phyloP scores from a whole-genome alignment of 768 basidiomycete species.

The Podaxis pistillaris region DNA sequence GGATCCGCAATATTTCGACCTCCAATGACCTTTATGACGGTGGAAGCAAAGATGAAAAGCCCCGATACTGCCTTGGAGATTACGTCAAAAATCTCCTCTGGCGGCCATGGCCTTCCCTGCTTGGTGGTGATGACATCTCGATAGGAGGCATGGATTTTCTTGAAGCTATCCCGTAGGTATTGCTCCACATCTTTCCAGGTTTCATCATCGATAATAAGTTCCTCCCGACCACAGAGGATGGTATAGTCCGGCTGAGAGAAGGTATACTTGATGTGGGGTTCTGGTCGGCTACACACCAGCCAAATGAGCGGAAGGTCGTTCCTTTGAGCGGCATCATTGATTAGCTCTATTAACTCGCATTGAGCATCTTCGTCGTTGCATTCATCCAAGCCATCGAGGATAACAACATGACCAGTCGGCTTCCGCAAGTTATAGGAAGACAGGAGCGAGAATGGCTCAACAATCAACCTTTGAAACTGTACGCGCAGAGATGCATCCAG shows the following conservation, averaged over 20 bases:
- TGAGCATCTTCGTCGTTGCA: neutral
- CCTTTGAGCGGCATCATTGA: neutral
- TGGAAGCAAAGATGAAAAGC: neutral
- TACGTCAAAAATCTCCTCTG: neutral
- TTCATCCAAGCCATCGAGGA: neutral
- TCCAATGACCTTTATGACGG: neutral
- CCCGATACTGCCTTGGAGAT: neutral
- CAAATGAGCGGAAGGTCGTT: neutral
- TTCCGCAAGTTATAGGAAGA: neutral
- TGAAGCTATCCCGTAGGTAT: neutral
- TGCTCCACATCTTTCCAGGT: neutral
- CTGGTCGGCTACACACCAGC: conserved; percentile 2
- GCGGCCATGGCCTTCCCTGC: neutral
- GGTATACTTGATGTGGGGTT: neutral
- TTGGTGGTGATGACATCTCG: neutral
- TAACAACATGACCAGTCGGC: neutral
- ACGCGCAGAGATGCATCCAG: neutral
- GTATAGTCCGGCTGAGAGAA: neutral
- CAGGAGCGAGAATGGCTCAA: neutral
- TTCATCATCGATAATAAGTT: neutral
- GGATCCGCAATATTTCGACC: neutral
- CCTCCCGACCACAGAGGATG: neutral
- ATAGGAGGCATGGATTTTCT: neutral
- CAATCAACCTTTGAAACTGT: neutral
- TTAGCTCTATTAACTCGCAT: neutral